A percentile compares a stretch with the other conserved stretches of the same genome.
These are phyloP conservation scores for Linderina pennispora DNA, from an alignment of 192 early-diverging fungal species.

Conservation along the genomic window DNA sequence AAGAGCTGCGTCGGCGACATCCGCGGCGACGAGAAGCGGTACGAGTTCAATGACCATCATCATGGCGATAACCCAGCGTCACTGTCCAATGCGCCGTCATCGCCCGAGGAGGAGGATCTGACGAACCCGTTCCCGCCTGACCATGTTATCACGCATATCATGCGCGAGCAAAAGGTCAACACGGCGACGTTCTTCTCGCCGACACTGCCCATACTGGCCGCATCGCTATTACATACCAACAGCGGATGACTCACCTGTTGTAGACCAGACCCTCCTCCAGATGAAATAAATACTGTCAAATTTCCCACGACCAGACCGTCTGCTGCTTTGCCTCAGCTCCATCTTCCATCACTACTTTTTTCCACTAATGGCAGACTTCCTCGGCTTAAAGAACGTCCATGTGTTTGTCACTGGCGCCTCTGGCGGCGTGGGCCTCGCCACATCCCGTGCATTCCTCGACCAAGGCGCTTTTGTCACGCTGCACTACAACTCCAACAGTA, in stretches of 20 bases:
- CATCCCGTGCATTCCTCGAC: conserved; percentile 42
- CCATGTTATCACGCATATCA: conserved; percentile 46
- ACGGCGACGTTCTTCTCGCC: conserved; percentile 48
- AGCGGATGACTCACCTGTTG: too few species aligned
- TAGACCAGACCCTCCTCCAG: too few species aligned
- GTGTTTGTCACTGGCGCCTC: conserved; percentile 54
- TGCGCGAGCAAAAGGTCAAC: conserved; percentile 48
- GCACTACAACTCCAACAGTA: conserved; percentile 46
- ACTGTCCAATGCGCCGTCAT: conserved; percentile 24
- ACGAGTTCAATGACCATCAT: conserved; percentile 44
- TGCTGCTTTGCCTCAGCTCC: too few species aligned
- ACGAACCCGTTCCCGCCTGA: conserved; percentile 44
- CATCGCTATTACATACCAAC: conserved; percentile 40
- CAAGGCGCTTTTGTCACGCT: conserved; percentile 46
- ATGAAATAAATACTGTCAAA: too few species aligned
- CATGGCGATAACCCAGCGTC: conserved; percentile 37
- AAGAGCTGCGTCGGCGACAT: conserved; percentile 16
- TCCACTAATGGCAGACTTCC: conserved; percentile 21
- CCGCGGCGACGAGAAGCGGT: conserved; percentile 44
- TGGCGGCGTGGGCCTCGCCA: conserved; percentile 50
- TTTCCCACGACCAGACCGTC: too few species aligned
- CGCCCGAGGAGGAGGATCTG: conserved; percentile 38
- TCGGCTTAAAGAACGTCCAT: conserved; percentile 36
- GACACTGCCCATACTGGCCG: conserved; percentile 43
- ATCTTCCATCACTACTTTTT: too few species aligned